Percentiles rank a stretch among this genome's conserved stretches.
These are phyloP conservation scores for Tetrastigma voinierianum DNA, from an alignment of 164 flowering plant species.

Conservation along the genomic window DNA sequence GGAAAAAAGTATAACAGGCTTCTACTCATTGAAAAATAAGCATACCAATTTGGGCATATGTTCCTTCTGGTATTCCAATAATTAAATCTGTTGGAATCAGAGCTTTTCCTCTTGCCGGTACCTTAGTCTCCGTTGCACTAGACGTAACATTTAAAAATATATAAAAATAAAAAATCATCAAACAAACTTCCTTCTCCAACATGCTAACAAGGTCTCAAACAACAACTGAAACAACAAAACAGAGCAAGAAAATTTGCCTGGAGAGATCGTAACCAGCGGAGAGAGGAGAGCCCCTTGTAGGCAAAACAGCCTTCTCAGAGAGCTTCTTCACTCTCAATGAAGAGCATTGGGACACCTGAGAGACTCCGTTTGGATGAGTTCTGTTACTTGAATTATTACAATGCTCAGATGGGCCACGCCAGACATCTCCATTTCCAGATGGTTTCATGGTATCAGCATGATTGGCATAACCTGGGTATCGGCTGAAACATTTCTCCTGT, in stretches of 20 bases:
- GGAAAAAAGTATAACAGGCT: no score
- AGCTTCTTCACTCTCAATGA: conserved; percentile 54
- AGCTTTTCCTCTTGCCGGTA: conserved; percentile 82
- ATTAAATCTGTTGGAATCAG: conserved; percentile 73
- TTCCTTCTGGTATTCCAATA: conserved; percentile 70
- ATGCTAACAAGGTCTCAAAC: background rate
- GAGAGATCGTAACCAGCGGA: conserved; percentile 78
- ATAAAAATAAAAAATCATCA: no score
- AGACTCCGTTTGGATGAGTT: no score
- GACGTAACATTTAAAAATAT: conserved; percentile 45
- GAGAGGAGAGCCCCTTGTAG: no score
- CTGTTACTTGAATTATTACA: conserved; percentile 65
- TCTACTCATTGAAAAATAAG: no score
- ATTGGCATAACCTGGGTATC: conserved; percentile 35
- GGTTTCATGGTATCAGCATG: conserved; percentile 39
- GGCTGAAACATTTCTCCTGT: conserved; percentile 59
- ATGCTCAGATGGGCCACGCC: conserved; percentile 64
- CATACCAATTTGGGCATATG: conserved; percentile 89
- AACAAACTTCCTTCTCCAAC: no score
- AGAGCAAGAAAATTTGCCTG: conserved; percentile 45
- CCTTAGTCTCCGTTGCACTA: no score
- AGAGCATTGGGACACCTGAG: no score
- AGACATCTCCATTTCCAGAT: conserved; percentile 58
- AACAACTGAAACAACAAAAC: background rate
- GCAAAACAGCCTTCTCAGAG: conserved; percentile 58